phyloP scores from a whole-genome alignment of 2,329 filamentous ascomycete genomes.

The Neoarthrinium moseri region DNA sequence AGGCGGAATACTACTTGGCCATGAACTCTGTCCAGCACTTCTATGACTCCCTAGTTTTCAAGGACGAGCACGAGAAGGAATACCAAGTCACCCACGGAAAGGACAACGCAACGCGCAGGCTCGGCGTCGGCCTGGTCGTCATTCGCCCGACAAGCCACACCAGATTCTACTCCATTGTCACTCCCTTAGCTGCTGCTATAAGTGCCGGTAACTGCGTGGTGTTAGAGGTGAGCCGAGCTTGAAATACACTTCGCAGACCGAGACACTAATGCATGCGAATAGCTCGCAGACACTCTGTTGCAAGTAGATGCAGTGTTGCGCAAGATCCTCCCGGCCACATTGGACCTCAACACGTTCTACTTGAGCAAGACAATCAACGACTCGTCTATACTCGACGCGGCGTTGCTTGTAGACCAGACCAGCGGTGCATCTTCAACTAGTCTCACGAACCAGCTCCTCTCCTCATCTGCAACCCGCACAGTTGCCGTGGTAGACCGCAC shows the following conservation, averaged over 20 bases:
- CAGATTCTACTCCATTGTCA: conserved; percentile 29
- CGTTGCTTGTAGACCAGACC: conserved; percentile 26
- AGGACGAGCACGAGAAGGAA: conserved; percentile 24
- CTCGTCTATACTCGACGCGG: conserved; percentile 13
- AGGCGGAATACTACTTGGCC: conserved; percentile 27
- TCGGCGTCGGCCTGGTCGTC: conserved; percentile 26
- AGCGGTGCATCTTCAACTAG: conserved; percentile 1
- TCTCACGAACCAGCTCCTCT: conserved; percentile 13
- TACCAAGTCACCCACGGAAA: conserved; percentile 25
- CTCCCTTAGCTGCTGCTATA: conserved; percentile 31
- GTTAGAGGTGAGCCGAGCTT: conserved; percentile 25
- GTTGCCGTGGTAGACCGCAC: conserved; percentile 62
- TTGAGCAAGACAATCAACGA: conserved; percentile 18
- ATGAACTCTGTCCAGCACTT: conserved; percentile 26
- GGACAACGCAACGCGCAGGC: conserved; percentile 19
- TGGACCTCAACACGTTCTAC: conserved; percentile 25
- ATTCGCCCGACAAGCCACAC: conserved; percentile 29
- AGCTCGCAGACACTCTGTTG: conserved; percentile 22
- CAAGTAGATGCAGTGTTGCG: conserved; percentile 20
- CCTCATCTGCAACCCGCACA: conserved; percentile 22
- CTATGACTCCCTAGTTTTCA: conserved; percentile 26
- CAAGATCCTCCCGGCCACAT: conserved; percentile 16
- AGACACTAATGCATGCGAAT: not conserved
- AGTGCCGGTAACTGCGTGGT: conserved; percentile 34
- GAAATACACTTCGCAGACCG: not conserved